Evolutionary conservation across 176 grass and related monocot species (phyloP).

Genomic region (Themeda triandra): DNA sequence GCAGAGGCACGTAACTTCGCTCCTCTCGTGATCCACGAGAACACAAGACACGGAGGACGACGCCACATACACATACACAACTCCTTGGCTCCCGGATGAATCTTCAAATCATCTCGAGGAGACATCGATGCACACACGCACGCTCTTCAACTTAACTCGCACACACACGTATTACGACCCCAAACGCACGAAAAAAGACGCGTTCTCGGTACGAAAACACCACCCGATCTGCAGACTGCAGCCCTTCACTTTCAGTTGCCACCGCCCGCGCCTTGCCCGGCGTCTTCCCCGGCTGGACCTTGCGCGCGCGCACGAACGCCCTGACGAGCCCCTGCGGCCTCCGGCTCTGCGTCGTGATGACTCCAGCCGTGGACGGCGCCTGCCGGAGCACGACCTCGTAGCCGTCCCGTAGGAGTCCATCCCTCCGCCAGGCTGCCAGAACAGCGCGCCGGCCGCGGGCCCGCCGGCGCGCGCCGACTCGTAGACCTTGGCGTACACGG

Average conservation of each 20-base stretch:
- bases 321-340: constrained; percentile 47
- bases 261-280: not conserved
- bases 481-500: constrained; percentile 74
- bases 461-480: constrained; percentile 58
- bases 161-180: not conserved
- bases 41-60: constrained; percentile 22
- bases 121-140: not conserved
- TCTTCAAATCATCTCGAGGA: constrained; percentile 74
- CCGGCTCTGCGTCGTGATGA: constrained; percentile 59
- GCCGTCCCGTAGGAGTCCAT: constrained; percentile 85
- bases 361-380: constrained; percentile 53
- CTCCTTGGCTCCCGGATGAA: constrained; percentile 77
- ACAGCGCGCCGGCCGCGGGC: constrained; percentile 54
- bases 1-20: not conserved
- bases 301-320: constrained; percentile 29
- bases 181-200: not conserved
- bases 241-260: not conserved
- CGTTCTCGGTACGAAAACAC: not conserved
- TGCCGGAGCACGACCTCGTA: constrained; percentile 74
- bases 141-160: not conserved
- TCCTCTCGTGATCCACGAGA: constrained; percentile 17
- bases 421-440: constrained; percentile 85
- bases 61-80: not conserved
- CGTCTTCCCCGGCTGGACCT: constrained; percentile 21
- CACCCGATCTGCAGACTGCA: not conserved